Evolutionary conservation across 371 early-diverging fungal species (phyloP).

Genomic region (Syncephalis plumigaleata): DNA sequence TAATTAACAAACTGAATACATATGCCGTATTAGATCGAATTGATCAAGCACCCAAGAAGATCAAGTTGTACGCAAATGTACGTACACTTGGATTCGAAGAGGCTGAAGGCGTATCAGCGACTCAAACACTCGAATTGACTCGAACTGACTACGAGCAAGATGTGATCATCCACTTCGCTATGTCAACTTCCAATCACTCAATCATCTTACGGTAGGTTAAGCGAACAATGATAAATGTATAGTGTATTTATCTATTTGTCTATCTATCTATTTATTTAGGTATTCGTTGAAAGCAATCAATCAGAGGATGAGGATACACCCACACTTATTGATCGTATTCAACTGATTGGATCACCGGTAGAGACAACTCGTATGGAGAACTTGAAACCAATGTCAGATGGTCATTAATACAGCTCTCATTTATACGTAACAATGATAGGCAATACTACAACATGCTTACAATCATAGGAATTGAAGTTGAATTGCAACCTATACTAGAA

Average conservation of each 20-base stretch:
- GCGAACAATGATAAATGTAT: neutral
- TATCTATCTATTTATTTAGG: conserved; percentile 9
- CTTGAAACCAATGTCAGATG: neutral
- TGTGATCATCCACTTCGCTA: conserved; percentile 58
- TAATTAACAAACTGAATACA: neutral
- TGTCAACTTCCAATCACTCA: conserved; percentile 85
- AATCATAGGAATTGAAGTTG: too few relatives aligned
- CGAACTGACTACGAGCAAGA: conserved; percentile 46
- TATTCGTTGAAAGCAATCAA: conserved; percentile 71
- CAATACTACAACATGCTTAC: too few relatives aligned
- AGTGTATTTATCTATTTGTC: neutral
- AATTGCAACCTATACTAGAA: too few relatives aligned
- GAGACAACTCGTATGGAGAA: conserved; percentile 10
- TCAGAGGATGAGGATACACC: conserved; percentile 49
- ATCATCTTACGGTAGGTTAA: conserved; percentile 27
- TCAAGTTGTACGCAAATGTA: conserved; percentile 72
- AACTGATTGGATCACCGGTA: conserved; percentile 43
- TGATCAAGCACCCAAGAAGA: conserved; percentile 57
- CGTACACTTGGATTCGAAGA: conserved; percentile 74
- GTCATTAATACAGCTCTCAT: too few relatives aligned
- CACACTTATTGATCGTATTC: conserved; percentile 55
- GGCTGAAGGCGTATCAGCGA: conserved; percentile 47
- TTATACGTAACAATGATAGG: too few relatives aligned
- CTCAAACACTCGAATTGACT: conserved; percentile 52
- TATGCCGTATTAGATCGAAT: neutral